These are phyloP conservation scores for Funneliformis geosporum DNA, from an alignment of 192 early-diverging fungal genomes.

Conservation along the genomic window DNA sequence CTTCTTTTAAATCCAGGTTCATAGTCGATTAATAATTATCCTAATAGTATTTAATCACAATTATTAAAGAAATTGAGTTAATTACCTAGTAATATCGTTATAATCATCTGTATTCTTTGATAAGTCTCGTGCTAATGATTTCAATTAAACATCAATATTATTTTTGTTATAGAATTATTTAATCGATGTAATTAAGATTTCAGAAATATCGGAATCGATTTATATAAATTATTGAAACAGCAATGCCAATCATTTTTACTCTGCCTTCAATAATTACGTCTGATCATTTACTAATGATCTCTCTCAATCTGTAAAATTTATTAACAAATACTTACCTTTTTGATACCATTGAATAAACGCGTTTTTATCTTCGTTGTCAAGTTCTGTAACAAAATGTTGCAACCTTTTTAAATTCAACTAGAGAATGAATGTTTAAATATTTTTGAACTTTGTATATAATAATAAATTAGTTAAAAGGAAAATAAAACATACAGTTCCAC, in stretches of 20 bases:
- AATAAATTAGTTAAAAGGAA: neutral
- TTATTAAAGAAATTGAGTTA: no score
- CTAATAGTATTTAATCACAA: no score
- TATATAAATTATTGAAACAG: neutral
- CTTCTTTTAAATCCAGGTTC: conserved; percentile 76
- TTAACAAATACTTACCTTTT: conserved; percentile 7
- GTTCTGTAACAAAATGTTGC: conserved; percentile 77
- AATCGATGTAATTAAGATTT: conserved; percentile 26
- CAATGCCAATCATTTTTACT: conserved; percentile 44
- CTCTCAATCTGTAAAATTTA: conserved; percentile 14
- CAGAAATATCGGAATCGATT: conserved; percentile 37
- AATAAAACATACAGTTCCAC: conserved; percentile 59
- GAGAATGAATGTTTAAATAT: neutral
- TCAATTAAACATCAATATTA: neutral
- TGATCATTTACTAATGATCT: conserved; percentile 46
- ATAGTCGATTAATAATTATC: conserved; percentile 51
- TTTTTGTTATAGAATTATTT: neutral
- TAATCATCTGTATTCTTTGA: conserved; percentile 57
- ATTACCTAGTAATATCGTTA: conserved; percentile 50
- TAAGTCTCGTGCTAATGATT: neutral
- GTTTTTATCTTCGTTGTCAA: conserved; percentile 83
- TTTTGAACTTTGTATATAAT: neutral
- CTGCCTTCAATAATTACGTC: conserved; percentile 58
- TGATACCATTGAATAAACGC: conserved; percentile 68
- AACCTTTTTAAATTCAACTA: conserved; percentile 70